Evolutionary conservation across 306 rosid species (phyloP).

Genomic region (Luffa aegyptiaca): DNA sequence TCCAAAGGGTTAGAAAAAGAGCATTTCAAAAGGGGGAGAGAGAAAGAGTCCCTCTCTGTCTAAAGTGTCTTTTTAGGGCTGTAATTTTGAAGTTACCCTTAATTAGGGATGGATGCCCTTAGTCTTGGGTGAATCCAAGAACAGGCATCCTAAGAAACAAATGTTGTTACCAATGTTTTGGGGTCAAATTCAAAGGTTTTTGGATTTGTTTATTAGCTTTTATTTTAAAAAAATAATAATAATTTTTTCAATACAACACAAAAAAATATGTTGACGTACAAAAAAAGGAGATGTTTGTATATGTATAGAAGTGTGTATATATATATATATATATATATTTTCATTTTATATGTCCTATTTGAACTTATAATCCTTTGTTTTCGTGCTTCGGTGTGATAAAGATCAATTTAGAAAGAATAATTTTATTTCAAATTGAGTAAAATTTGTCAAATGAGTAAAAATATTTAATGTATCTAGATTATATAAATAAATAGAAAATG

Average conservation of each 20-base stretch:
- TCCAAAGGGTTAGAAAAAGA: slow-evolving; percentile 22
- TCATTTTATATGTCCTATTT: not conserved
- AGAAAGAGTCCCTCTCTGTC: slow-evolving; percentile 22
- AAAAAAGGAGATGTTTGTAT: slow-evolving; percentile 6
- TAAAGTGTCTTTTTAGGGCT: slow-evolving; percentile 42
- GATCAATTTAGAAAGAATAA: not conserved
- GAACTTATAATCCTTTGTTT: not conserved
- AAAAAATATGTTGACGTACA: not conserved
- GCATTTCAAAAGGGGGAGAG: slow-evolving; percentile 6
- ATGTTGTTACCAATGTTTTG: not conserved
- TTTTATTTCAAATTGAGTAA: not conserved
- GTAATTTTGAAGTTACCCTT: slow-evolving; percentile 14
- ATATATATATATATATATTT: not conserved
- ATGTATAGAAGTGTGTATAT: not conserved
- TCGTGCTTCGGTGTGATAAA: not conserved
- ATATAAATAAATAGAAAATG: not conserved
- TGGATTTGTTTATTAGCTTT: not conserved
- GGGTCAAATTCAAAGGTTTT: not conserved
- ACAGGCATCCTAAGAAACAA: slow-evolving; percentile 35
- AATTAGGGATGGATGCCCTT: slow-evolving; percentile 10
- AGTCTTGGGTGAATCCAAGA: slow-evolving; percentile 42
- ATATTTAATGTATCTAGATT: not conserved
- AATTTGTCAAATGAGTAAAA: not conserved
- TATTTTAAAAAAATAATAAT: not conserved
- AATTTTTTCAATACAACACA: not conserved